Conservation (phyloP, 2,329 filamentous ascomycete species). For the Plectosphaerella cucumerina region DNA sequence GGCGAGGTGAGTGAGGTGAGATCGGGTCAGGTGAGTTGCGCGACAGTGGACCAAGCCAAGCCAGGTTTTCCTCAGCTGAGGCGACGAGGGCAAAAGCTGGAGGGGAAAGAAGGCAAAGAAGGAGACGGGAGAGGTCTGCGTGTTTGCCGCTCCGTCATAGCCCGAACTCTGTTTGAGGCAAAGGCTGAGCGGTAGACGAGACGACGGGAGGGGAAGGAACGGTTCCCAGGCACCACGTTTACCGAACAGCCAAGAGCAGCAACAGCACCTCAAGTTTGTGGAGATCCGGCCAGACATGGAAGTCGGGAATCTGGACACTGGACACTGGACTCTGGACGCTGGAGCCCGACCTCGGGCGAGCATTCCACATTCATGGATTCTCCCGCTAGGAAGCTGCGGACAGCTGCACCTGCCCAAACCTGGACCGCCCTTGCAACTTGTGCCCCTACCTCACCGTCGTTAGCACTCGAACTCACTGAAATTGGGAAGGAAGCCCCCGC, state of each 20-base stretch:
- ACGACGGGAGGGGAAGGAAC: not conserved
- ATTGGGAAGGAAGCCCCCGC: too few relatives aligned
- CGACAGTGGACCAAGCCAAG: too few relatives aligned
- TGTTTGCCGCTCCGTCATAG: conserved; percentile 10
- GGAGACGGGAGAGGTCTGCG: not conserved
- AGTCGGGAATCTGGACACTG: not conserved
- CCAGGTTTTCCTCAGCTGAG: too few relatives aligned
- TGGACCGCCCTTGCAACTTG: too few relatives aligned
- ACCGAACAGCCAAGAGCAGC: too few relatives aligned
- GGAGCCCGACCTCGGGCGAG: too few relatives aligned
- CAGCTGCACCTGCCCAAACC: too few relatives aligned
- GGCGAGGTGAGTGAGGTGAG: not conserved
- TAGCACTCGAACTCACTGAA: too few relatives aligned
- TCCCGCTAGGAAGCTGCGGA: too few relatives aligned
- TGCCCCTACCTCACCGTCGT: too few relatives aligned
- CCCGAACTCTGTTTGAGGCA: conserved; percentile 13
- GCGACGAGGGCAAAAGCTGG: not conserved
- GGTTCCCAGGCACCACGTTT: not conserved
- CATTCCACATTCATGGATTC: too few relatives aligned
- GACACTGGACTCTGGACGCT: not conserved
- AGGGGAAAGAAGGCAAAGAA: not conserved
- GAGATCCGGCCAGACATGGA: not conserved
- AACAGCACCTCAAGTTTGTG: not conserved
- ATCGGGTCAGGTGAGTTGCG: too few relatives aligned
- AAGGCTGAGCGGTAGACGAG: not conserved